These are phyloP conservation scores for Fusarium sp. DNA, from an alignment of 2,329 filamentous ascomycete species.

Conservation along the genomic window DNA sequence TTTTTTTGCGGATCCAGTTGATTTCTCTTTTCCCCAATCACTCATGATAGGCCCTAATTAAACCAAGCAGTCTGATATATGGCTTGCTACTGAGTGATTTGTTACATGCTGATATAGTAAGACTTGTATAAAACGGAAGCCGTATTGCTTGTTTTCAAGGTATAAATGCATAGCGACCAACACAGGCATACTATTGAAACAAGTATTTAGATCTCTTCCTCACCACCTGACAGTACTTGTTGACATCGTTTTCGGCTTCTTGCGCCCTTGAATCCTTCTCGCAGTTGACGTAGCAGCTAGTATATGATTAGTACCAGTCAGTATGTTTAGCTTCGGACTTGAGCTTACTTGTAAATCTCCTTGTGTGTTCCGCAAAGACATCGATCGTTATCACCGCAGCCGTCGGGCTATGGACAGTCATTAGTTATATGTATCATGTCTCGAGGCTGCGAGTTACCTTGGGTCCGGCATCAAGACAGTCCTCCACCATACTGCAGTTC, in stretches of 20 bases:
- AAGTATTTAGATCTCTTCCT: not conserved
- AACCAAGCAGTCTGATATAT: too few relatives aligned
- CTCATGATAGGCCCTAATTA: too few relatives aligned
- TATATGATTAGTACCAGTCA: not conserved
- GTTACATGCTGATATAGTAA: too few relatives aligned
- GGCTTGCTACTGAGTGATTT: too few relatives aligned
- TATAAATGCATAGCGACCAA: too few relatives aligned
- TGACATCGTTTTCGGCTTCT: not conserved
- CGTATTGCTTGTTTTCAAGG: too few relatives aligned
- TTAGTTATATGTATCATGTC: not conserved
- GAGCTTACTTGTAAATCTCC: slow-evolving; percentile 13
- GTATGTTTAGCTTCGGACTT: too few relatives aligned
- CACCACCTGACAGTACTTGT: slow-evolving; percentile 12
- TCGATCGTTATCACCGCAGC: slow-evolving; percentile 4
- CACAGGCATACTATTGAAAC: not conserved
- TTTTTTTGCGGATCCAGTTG: not conserved
- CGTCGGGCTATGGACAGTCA: not conserved
- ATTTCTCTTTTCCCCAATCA: too few relatives aligned
- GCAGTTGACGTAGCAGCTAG: slow-evolving; percentile 20
- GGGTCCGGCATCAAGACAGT: slow-evolving; percentile 18
- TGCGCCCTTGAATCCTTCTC: not conserved
- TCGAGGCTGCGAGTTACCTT: not conserved
- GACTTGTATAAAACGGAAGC: too few relatives aligned
- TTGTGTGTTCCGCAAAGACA: slow-evolving; percentile 26
- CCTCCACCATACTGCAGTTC: slow-evolving; percentile 5